A percentile compares a stretch with the other conserved stretches of the same genome.
phyloP scores from a whole-genome alignment of 1,139 yeast genomes.

The Suzukiozyma palmioleophila region DNA sequence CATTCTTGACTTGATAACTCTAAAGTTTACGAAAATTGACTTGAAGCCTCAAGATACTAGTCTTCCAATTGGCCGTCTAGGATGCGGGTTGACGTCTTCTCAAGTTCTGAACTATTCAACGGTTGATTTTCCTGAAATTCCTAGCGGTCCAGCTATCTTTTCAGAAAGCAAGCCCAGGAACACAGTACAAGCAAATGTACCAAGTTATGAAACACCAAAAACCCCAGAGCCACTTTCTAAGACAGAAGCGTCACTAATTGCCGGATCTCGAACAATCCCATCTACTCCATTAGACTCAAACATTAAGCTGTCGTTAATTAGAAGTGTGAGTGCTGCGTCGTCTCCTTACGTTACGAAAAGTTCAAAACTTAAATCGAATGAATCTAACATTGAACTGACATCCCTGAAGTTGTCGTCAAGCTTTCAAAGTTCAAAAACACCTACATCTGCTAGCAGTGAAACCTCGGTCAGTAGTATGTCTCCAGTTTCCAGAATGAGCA shows the following conservation, averaged over 20 bases:
- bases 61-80: slow-evolving; percentile 21
- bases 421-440: slow-evolving; percentile 2
- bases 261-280: too few species aligned
- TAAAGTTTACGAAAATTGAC: slow-evolving; percentile 27
- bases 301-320: not conserved
- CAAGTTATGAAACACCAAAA: too few species aligned
- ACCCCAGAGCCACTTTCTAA: too few species aligned
- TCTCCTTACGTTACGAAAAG: not conserved
- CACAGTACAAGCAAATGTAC: too few species aligned
- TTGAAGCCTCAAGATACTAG: slow-evolving; percentile 16
- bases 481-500: slow-evolving; percentile 21
- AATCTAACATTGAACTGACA: not conserved
- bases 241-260: too few species aligned
- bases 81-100: slow-evolving; percentile 15
- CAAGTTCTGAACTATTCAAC: slow-evolving; percentile 11
- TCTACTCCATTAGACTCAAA: not conserved
- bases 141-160: slow-evolving; percentile 18
- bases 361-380: not conserved
- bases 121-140: slow-evolving; percentile 6
- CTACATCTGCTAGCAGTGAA: slow-evolving; percentile 1
- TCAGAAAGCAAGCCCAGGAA: slow-evolving; percentile 9
- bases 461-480: slow-evolving; percentile 10
- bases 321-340: not conserved
- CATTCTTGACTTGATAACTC: slow-evolving; percentile 30
- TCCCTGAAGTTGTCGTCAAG: not conserved